Evolutionary conservation across 1,284 basidiomycete species (phyloP).

Genomic region (Mixia osmundae): DNA sequence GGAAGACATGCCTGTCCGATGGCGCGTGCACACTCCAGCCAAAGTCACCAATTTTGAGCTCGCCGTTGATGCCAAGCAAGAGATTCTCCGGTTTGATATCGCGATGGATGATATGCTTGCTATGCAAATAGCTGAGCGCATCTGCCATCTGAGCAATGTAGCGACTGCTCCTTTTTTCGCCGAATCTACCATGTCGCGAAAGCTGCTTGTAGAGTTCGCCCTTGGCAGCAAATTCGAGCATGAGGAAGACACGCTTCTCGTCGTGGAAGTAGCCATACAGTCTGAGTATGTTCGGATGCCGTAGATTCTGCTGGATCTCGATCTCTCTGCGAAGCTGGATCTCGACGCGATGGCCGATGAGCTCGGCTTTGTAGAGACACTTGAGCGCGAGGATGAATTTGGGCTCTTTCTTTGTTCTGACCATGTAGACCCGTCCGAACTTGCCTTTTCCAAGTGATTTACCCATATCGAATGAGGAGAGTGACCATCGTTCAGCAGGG

Average conservation of each 20-base stretch:
- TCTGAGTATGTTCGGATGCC: conserved; percentile 78
- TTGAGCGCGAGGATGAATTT: conserved; percentile 92
- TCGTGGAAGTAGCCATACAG: conserved; percentile 96
- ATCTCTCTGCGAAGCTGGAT: conserved; percentile 91
- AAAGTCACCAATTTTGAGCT: conserved; percentile 96
- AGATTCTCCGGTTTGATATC: conserved; percentile 99
- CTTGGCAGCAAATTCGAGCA: conserved; percentile 87
- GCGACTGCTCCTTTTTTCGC: conserved; percentile 54
- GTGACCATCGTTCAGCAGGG: conserved; percentile 36
- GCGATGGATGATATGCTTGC: conserved; percentile 92
- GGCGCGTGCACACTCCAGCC: conserved; percentile 98
- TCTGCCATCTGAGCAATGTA: conserved; percentile 99
- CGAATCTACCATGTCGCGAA: conserved; percentile 58
- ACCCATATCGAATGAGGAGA: conserved; percentile 80
- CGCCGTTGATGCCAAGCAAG: conserved; percentile 78
- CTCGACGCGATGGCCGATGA: conserved; percentile 64
- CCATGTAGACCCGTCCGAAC: conserved; percentile 97
- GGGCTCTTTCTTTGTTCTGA: conserved; percentile 65
- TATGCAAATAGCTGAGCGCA: conserved; percentile 73
- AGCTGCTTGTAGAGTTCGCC: conserved; percentile 94
- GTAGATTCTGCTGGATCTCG: conserved; percentile 91
- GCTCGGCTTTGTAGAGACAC: conserved; percentile 89
- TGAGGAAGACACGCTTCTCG: conserved; percentile 88
- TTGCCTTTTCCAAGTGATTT: conserved; percentile 92
- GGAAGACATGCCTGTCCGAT: conserved; percentile 34